A percentile compares a stretch with the other conserved stretches of the same genome.
These are phyloP conservation scores for Monosporascus sp. DNA, from an alignment of 2,329 filamentous ascomycete species.

Conservation along the genomic window DNA sequence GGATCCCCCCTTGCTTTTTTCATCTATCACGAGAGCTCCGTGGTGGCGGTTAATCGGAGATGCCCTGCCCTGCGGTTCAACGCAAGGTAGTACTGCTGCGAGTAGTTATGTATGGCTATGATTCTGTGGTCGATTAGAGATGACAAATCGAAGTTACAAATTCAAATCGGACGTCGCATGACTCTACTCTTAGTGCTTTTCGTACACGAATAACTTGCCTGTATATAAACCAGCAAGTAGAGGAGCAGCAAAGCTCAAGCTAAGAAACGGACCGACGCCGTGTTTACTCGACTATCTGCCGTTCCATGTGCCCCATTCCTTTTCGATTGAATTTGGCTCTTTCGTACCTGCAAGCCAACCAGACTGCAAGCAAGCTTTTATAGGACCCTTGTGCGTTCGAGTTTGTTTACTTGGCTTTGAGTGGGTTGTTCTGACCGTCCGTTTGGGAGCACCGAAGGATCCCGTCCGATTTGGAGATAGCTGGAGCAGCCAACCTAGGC, in stretches of 20 bases:
- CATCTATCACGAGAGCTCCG: neutral
- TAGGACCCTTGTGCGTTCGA: neutral
- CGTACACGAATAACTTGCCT: too few relatives aligned
- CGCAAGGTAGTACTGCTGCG: too few relatives aligned
- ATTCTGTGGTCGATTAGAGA: too few relatives aligned
- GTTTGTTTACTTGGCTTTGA: neutral
- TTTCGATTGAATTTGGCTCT: neutral
- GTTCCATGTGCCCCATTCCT: neutral
- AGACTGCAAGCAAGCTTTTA: neutral
- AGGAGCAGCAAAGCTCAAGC: too few relatives aligned
- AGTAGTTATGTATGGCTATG: too few relatives aligned
- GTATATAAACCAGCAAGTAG: too few relatives aligned
- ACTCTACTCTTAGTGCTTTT: too few relatives aligned
- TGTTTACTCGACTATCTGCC: neutral
- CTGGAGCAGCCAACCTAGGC: neutral
- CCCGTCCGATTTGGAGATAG: neutral
- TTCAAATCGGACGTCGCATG: too few relatives aligned
- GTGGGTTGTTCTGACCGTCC: too few relatives aligned
- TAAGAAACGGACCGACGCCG: too few relatives aligned
- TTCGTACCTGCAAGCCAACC: neutral
- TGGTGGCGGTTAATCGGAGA: neutral
- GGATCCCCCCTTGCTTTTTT: constrained; percentile 12
- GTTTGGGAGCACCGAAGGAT: neutral
- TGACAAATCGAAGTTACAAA: too few relatives aligned
- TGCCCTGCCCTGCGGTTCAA: too few relatives aligned